Percentiles rank a stretch among this genome's conserved stretches.
Evolutionary conservation across 768 basidiomycete genomes (phyloP).

Genomic region (Lactifluus hygrophoroides): DNA sequence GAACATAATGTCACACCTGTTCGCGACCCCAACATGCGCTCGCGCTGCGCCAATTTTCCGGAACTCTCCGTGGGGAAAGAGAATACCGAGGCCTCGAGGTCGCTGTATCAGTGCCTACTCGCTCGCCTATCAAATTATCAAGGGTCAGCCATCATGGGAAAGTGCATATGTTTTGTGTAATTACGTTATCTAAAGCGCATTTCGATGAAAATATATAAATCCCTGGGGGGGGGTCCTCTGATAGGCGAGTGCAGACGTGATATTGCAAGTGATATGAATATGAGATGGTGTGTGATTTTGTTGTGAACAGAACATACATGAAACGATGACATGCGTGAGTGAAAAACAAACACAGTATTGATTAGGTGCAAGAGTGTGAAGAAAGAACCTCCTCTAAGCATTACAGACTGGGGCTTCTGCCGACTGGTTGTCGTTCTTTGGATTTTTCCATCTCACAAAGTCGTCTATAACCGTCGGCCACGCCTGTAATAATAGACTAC

Average conservation of each 20-base stretch:
- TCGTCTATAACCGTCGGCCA: conserved; percentile 81
- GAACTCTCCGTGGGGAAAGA: too few species aligned
- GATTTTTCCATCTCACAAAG: conserved; percentile 61
- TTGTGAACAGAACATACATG: neutral
- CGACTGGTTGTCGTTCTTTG: conserved; percentile 10
- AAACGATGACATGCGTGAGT: neutral
- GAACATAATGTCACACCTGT: too few species aligned
- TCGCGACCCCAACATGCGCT: too few species aligned
- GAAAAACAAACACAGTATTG: neutral
- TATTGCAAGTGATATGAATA: neutral
- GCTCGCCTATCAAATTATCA: neutral
- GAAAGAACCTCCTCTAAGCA: conserved; percentile 2
- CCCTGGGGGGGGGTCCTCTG: neutral
- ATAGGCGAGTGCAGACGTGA: neutral
- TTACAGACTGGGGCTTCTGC: neutral
- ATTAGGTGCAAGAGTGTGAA: neutral
- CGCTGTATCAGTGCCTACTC: neutral
- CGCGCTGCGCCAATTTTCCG: too few species aligned
- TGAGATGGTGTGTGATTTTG: neutral
- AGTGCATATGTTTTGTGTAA: neutral
- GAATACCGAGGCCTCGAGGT: too few species aligned
- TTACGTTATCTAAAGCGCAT: neutral
- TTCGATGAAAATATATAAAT: neutral
- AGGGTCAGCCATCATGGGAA: neutral
- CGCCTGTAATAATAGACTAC: conserved; percentile 42